A percentile compares a stretch with the other conserved stretches of the same genome.
Conservation (phyloP, 495 filamentous ascomycete genomes). For the Hyaloscypha variabilis region DNA sequence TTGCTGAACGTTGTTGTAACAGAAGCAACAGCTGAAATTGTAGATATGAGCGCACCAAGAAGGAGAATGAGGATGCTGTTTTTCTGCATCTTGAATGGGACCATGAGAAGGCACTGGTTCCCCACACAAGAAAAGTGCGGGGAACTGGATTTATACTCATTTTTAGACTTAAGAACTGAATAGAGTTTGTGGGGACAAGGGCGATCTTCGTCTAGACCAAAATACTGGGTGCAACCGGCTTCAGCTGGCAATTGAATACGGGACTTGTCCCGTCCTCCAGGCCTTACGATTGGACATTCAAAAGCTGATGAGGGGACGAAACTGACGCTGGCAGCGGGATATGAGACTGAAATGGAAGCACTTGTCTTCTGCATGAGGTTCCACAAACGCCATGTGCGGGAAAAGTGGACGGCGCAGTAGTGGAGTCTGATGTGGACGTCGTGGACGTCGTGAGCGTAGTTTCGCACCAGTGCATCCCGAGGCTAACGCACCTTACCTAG, state of each 20-base stretch:
- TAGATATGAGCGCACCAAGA: background rate
- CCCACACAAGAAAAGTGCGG: background rate
- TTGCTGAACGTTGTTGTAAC: constrained; percentile 25
- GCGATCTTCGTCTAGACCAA: background rate
- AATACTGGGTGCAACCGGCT: background rate
- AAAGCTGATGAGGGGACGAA: background rate
- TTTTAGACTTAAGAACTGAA: background rate
- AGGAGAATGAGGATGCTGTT: background rate
- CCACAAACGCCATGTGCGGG: background rate
- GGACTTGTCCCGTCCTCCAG: background rate
- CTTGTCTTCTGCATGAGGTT: background rate
- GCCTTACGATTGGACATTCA: background rate
- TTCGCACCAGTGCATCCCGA: background rate
- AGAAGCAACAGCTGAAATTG: constrained; percentile 2
- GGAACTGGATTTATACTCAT: background rate
- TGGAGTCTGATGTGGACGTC: background rate
- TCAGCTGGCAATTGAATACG: background rate
- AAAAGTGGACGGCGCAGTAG: background rate
- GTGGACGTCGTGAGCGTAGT: background rate
- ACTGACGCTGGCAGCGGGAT: background rate
- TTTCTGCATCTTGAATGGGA: background rate
- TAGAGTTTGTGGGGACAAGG: background rate
- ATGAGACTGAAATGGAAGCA: background rate
- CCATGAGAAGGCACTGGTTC: background rate
- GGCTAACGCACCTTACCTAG: too few relatives aligned